Evolutionary conservation across 2,329 filamentous ascomycete species (phyloP).

Genomic region (Ophiognomonia clavigignenti-juglandacearum): DNA sequence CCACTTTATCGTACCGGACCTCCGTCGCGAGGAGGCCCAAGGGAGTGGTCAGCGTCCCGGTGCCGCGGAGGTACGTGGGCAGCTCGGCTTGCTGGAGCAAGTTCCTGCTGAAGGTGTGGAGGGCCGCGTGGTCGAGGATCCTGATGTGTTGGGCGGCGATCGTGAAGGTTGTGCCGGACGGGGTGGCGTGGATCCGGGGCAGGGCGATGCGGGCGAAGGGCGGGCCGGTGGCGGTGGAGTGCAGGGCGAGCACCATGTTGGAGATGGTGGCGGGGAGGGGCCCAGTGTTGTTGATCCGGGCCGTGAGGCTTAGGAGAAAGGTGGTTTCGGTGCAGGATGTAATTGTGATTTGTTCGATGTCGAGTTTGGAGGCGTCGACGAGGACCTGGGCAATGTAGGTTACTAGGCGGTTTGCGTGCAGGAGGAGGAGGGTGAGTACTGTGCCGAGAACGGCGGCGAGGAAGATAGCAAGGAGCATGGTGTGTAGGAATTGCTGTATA

Average conservation of each 20-base stretch:
- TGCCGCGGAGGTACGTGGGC: conserved; percentile 2
- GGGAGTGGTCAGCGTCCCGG: neutral
- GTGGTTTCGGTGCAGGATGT: neutral
- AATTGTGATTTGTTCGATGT: conserved; percentile 3
- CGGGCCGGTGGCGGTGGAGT: conserved; percentile 3
- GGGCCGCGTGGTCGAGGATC: conserved; percentile 3
- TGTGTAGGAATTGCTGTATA: too few relatives aligned
- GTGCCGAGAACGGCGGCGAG: too few relatives aligned
- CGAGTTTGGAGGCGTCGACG: conserved; percentile 8
- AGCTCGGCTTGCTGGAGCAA: conserved; percentile 6
- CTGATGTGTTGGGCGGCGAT: conserved; percentile 2
- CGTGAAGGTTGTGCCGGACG: conserved; percentile 1
- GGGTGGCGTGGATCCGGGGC: conserved; percentile 2
- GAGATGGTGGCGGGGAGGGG: conserved; percentile 3
- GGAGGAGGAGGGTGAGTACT: too few relatives aligned
- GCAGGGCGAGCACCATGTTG: conserved; percentile 4
- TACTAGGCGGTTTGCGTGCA: too few relatives aligned
- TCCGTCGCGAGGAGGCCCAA: neutral
- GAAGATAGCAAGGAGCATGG: too few relatives aligned
- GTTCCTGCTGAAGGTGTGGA: conserved; percentile 9
- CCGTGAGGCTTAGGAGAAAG: conserved; percentile 6
- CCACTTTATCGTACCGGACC: conserved; percentile 6
- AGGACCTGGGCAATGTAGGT: conserved; percentile 1
- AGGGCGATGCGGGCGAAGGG: conserved; percentile 1
- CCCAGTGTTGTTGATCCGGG: conserved; percentile 6